Evolutionary conservation across 2,329 filamentous ascomycete species (phyloP).

Genomic region (Fusarium algeriense): DNA sequence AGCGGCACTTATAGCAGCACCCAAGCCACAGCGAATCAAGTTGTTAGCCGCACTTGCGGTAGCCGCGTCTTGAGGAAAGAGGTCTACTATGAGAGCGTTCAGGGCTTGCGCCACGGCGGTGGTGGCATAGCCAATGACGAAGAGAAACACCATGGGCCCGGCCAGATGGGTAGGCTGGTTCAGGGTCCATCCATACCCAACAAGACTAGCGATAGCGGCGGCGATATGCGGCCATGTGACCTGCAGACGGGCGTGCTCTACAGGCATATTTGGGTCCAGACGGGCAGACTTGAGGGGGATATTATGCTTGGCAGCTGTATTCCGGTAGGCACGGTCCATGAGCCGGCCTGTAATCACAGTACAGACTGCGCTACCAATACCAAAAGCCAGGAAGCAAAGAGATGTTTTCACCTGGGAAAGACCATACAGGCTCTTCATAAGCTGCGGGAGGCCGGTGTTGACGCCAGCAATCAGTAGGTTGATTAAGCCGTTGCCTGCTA

Average conservation of each 20-base stretch:
- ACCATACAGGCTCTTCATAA: background rate
- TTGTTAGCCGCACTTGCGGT: background rate
- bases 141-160: background rate
- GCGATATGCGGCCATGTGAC: background rate
- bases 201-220: background rate
- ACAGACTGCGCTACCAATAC: background rate
- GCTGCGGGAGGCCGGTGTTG: background rate
- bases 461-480: background rate
- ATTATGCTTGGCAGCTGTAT: background rate
- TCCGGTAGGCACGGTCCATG: background rate
- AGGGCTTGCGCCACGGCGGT: background rate
- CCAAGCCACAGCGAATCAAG: background rate
- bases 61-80: background rate
- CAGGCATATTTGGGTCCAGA: background rate
- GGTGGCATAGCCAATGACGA: background rate
- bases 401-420: background rate
- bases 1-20: background rate
- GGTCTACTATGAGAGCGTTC: background rate
- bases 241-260: background rate
- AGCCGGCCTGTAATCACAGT: background rate
- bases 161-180: background rate
- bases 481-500: fast-evolving
- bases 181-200: background rate
- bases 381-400: background rate
- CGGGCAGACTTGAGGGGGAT: background rate